Conservation (phyloP, 2,329 filamentous ascomycete species). For the Colletotrichum acutatum region DNA sequence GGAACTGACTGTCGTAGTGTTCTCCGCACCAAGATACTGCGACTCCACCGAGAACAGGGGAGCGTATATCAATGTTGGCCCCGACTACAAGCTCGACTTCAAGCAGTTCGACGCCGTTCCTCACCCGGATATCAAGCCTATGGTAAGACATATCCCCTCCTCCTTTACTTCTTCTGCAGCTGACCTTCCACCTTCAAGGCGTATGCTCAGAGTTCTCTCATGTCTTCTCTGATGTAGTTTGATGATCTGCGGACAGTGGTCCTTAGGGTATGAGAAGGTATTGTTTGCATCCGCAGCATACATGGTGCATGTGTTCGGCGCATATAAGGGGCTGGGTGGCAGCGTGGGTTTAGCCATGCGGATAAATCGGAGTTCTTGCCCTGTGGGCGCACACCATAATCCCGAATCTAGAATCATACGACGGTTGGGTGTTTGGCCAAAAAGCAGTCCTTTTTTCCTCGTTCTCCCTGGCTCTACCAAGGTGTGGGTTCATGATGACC, state of each 20-base stretch:
- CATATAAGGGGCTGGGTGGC: slow-evolving; percentile 28
- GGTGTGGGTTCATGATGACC: slow-evolving; percentile 51
- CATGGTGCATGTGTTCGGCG: slow-evolving; percentile 33
- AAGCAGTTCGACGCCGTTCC: slow-evolving; percentile 96
- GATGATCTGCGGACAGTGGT: background rate
- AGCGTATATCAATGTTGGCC: slow-evolving; percentile 96
- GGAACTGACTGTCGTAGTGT: slow-evolving; percentile 68
- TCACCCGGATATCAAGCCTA: slow-evolving; percentile 94
- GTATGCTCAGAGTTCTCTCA: slow-evolving; percentile 85
- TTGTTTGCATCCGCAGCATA: slow-evolving; percentile 35
- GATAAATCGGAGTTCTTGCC: slow-evolving; percentile 36
- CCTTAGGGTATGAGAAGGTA: slow-evolving; percentile 12
- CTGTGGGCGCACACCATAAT: slow-evolving; percentile 27
- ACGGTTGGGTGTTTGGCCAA: slow-evolving; percentile 26
- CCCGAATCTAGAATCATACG: slow-evolving; percentile 32
- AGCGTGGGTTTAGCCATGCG: slow-evolving; percentile 33
- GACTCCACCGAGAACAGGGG: slow-evolving; percentile 98
- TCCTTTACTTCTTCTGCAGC: slow-evolving; percentile 34
- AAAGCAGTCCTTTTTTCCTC: background rate
- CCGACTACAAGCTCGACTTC: slow-evolving; percentile 91
- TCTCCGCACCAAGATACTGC: slow-evolving; percentile 97
- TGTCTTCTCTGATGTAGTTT: slow-evolving; percentile 77
- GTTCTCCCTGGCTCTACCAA: background rate
- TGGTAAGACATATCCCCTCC: slow-evolving; percentile 63
- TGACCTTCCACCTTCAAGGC: slow-evolving; percentile 62